Evolutionary conservation across 1,284 basidiomycete genomes (phyloP).

Genomic region (Taiwanofungus camphoratus): DNA sequence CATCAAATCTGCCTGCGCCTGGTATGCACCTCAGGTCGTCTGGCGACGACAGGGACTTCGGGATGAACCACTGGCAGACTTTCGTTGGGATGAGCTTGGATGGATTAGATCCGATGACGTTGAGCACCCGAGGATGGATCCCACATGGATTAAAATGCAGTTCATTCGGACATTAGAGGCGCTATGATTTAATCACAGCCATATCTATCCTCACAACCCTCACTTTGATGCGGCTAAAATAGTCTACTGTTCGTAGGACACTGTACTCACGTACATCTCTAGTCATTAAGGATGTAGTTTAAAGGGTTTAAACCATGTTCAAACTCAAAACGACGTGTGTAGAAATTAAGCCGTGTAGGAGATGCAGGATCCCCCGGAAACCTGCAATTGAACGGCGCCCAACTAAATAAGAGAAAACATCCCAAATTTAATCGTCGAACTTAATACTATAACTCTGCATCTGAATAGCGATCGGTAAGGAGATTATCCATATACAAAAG

Average conservation of each 20-base stretch:
- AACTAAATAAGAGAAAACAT: too few species aligned
- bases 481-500: conserved; percentile 3
- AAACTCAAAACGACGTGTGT: too few species aligned
- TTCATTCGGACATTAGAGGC: conserved; percentile 43
- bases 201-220: too few species aligned
- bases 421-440: conserved; percentile 60
- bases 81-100: conserved; percentile 5
- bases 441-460: conserved; percentile 83
- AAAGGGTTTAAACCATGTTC: too few species aligned
- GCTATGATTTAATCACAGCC: conserved; percentile 25
- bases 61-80: conserved; percentile 13
- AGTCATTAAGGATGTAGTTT: too few species aligned
- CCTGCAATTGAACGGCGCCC: too few species aligned
- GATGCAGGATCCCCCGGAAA: too few species aligned
- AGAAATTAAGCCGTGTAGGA: too few species aligned
- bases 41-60: conserved; percentile 7
- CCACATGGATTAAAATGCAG: conserved; percentile 41
- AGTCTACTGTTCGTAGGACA: too few species aligned
- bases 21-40: conserved; percentile 45
- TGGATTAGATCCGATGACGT: conserved; percentile 4
- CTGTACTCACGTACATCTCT: too few species aligned
- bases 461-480: conserved; percentile 33
- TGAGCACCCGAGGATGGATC: neutral
- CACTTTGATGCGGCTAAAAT: too few species aligned
- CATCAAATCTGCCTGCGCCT: conserved; percentile 35